Evolutionary conservation across 148 eudicot species (phyloP).

Genomic region (Camellia japonica): DNA sequence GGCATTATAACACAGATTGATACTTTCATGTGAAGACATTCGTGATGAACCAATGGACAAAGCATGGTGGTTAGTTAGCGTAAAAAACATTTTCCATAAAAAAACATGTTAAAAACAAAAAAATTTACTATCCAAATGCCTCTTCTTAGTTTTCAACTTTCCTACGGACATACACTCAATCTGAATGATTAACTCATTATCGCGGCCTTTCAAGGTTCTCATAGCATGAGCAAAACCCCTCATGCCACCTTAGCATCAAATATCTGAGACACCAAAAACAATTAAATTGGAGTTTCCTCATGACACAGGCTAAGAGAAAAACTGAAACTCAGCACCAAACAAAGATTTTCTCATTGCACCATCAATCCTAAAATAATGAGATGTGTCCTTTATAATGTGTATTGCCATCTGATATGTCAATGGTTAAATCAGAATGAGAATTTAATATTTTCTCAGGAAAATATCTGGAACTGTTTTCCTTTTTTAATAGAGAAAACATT

Average conservation of each 20-base stretch:
- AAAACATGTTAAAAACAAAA: background rate
- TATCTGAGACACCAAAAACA: background rate
- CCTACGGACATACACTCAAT: conserved; percentile 1
- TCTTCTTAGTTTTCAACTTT: background rate
- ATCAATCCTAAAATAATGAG: background rate
- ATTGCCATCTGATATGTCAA: background rate
- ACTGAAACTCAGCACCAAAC: background rate
- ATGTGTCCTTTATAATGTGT: background rate
- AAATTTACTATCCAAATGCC: background rate
- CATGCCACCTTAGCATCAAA: background rate
- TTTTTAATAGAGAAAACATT: background rate
- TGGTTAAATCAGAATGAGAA: background rate
- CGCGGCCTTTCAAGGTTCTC: background rate
- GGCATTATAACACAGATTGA: background rate
- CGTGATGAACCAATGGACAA: background rate
- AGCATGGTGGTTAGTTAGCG: background rate
- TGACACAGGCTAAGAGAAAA: background rate
- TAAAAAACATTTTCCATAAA: background rate
- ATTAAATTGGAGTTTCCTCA: background rate
- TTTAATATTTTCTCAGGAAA: background rate
- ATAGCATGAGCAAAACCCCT: background rate
- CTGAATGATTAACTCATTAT: background rate
- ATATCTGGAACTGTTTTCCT: background rate
- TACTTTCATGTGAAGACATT: background rate
- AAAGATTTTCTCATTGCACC: background rate